A percentile compares a stretch with the other conserved stretches of the same genome.
Conservation (phyloP, 148 eudicot species). For the Amaranthus hypochondriacus region DNA sequence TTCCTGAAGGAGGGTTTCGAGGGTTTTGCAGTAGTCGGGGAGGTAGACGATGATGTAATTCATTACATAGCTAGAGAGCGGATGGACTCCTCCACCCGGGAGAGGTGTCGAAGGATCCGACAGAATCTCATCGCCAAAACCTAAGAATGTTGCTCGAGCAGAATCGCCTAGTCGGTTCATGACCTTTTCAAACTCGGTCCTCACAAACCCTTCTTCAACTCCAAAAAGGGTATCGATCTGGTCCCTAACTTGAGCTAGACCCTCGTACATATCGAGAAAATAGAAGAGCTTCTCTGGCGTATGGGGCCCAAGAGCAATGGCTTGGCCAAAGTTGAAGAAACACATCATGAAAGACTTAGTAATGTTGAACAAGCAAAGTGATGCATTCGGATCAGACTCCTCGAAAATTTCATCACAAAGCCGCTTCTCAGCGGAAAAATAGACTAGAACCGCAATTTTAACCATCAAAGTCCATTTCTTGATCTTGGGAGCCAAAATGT, state of each 20-base stretch:
- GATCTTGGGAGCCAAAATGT: constrained; percentile 40
- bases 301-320: constrained; percentile 52
- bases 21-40: constrained; percentile 44
- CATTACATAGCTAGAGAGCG: constrained; percentile 65
- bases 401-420: constrained; percentile 55
- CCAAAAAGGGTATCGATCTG: constrained; percentile 46
- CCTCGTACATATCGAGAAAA: constrained; percentile 71
- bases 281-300: constrained; percentile 59
- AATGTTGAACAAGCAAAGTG: constrained; percentile 45
- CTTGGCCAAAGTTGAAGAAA: constrained; percentile 73
- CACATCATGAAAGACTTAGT: constrained; percentile 45
- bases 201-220: constrained; percentile 36
- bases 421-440: constrained; percentile 51
- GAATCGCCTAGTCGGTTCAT: constrained; percentile 42
- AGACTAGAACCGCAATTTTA: constrained; percentile 40
- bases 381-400: constrained; percentile 28
- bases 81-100: constrained; percentile 62
- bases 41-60: constrained; percentile 48
- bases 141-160: constrained; percentile 41
- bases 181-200: constrained; percentile 49
- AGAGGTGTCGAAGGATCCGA: constrained; percentile 43
- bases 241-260: constrained; percentile 33
- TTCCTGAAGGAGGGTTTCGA: constrained; percentile 44
- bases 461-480: constrained; percentile 56
- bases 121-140: constrained; percentile 46